Evolutionary conservation across 225 moss, liverwort and hornwort species (phyloP), one percentile per base, ranked within the genome.

Genomic region (Asterella californica): DNA sequence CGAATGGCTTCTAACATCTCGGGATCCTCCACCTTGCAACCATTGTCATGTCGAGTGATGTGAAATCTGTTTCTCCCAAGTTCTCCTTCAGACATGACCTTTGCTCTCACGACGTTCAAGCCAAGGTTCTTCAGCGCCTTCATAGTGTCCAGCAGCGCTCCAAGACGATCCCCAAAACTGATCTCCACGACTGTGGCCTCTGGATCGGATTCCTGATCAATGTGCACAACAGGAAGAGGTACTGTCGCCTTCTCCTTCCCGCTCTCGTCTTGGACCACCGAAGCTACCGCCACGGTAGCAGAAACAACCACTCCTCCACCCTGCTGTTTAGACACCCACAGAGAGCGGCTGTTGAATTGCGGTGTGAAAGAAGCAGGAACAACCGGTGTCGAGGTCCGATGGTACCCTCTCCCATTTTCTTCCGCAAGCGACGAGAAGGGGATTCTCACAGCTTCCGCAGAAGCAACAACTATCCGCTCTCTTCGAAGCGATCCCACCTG

Each of bases 1-100:
- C 96, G 92, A 62, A 96, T 94, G 34, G 91, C 83, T 87, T 96
- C 96, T 83, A 96, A 85, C 30, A 91, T 9, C 88, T 94, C 92
- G 8, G 96, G 96, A 80, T 86, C 86, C 57, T 92, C 96, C 67
- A 96, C 92, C 83, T 96, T 96, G 72, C 85, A 86, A 18, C 92
- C 90, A 80, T 91, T 91, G 57, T 94, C 90, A 49, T 81, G 52
- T 70, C 91, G 90, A 75, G 96, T 96, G 73, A 96, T 92, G 59
- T 88, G 83, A 45, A 96, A 93, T 79, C 78, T 92, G 74, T 96
- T 92, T 22, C 79, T 82, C 18, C 91, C 89, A 80, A 83, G 9
- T 29, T 88, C 91, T 9, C 32, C 78, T n/a, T 78, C 64, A 11
- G 90, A 81, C 27, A 83, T 85, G 36, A 96, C 93, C 75, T 93